Conservation (phyloP, 108 stramenopile species). For the Cylindrotheca closterium region DNA sequence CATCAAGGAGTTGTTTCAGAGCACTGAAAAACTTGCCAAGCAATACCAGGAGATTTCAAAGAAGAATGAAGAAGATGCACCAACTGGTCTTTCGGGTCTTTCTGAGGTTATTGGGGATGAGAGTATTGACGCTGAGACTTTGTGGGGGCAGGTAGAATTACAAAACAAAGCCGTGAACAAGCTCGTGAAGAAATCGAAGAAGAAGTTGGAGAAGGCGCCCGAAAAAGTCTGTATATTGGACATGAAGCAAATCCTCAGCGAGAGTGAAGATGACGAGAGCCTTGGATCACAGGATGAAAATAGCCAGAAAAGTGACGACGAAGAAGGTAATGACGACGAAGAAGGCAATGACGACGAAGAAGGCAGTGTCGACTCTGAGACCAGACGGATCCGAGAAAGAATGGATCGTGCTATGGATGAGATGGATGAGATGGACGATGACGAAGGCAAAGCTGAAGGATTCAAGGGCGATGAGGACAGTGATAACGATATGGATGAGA, state of each 20-base stretch:
- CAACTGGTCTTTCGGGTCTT: constrained; percentile 20
- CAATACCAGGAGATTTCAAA: constrained; percentile 22
- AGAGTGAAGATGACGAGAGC: constrained; percentile 20
- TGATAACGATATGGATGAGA: constrained; percentile 2
- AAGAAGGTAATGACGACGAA: constrained; percentile 38
- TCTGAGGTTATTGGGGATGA: not conserved
- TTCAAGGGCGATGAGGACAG: constrained; percentile 18
- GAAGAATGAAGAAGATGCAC: not conserved
- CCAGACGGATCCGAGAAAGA: constrained; percentile 64
- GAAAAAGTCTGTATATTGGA: constrained; percentile 46
- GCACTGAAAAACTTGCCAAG: constrained; percentile 22
- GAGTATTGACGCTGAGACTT: constrained; percentile 71
- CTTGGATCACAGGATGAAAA: constrained; percentile 47
- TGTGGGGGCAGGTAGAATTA: constrained; percentile 92
- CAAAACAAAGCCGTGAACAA: constrained; percentile 77
- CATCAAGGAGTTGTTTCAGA: constrained; percentile 23
- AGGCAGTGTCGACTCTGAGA: constrained; percentile 59
- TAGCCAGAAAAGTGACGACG: constrained; percentile 10
- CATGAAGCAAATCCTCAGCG: constrained; percentile 17
- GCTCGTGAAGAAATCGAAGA: constrained; percentile 54
- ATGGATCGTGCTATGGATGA: constrained; percentile 86
- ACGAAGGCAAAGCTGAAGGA: constrained; percentile 24
- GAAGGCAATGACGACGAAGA: constrained; percentile 45
- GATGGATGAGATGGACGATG: constrained; percentile 46
- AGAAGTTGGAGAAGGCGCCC: constrained; percentile 45